Conservation (phyloP, 2,329 filamentous ascomycete genomes). For the Xylariaceae sp. region DNA sequence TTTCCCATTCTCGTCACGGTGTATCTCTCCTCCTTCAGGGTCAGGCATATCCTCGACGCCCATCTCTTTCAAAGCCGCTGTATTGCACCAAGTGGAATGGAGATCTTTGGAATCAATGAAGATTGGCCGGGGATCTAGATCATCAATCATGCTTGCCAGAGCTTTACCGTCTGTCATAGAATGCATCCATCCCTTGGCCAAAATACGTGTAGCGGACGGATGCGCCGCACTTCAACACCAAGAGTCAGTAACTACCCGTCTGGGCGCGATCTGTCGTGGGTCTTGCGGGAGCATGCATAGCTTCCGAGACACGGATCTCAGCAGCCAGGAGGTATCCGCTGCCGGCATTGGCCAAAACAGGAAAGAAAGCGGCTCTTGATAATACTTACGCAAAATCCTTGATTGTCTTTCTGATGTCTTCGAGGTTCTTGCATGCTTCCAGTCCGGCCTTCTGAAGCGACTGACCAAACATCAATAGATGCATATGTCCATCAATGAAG, state of each 20-base stretch:
- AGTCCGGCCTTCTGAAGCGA: conserved; percentile 59
- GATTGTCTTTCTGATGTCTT: conserved; percentile 57
- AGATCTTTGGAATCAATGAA: conserved; percentile 64
- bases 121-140: conserved; percentile 58
- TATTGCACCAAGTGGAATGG: conserved; percentile 64
- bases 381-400: conserved; percentile 47
- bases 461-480: conserved; percentile 62
- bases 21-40: conserved; percentile 59
- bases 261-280: neutral
- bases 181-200: conserved; percentile 64
- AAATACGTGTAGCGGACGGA: conserved; percentile 53
- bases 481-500: conserved; percentile 65
- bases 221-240: conserved; percentile 40
- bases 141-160: conserved; percentile 57
- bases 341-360: neutral
- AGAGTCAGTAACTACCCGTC: conserved; percentile 13
- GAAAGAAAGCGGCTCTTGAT: neutral
- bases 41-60: conserved; percentile 53
- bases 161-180: conserved; percentile 59
- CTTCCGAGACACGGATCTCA: neutral
- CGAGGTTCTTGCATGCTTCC: conserved; percentile 52
- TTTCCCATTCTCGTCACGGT: conserved; percentile 54
- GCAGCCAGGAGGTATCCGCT: neutral
- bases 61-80: conserved; percentile 57
- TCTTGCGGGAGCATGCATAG: neutral